Conservation (phyloP, 306 rosid genomes). For the Trifolium subterraneum region DNA sequence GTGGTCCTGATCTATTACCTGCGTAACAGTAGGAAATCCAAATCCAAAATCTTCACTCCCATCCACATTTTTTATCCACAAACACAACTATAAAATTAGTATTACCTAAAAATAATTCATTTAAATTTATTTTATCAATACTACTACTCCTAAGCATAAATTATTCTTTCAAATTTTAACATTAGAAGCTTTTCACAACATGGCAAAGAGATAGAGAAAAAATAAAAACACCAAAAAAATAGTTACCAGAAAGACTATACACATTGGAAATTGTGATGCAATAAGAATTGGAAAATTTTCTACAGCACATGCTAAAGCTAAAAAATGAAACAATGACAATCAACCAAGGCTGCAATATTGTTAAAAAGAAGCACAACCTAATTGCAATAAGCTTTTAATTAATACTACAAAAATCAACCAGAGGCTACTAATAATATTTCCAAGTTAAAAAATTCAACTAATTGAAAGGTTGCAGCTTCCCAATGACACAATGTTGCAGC, state of each 20-base stretch:
- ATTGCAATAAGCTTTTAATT: conserved; percentile 39
- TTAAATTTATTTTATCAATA: no score
- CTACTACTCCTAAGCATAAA: no score
- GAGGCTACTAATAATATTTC: conserved; percentile 33
- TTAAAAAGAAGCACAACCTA: conserved; percentile 45
- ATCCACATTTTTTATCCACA: no score
- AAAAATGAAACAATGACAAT: conserved; percentile 35
- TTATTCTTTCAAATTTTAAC: no score
- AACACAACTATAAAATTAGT: no score
- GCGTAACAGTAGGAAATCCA: no score
- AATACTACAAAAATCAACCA: conserved; percentile 39
- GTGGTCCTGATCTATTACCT: no score
- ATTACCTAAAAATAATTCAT: no score
- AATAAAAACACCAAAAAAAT: neutral
- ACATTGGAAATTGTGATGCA: conserved; percentile 30
- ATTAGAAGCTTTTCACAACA: no score
- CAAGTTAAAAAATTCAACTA: conserved; percentile 40
- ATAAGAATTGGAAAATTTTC: conserved; percentile 37
- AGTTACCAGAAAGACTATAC: conserved; percentile 22
- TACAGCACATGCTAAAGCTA: conserved; percentile 39
- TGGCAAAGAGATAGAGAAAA: neutral
- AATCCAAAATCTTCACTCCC: no score
- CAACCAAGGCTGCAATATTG: conserved; percentile 45
- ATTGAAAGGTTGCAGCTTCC: conserved; percentile 41
- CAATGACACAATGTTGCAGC: conserved; percentile 36